Conservation (phyloP, 768 basidiomycete genomes). For the Symmetrospora coprosmae region DNA sequence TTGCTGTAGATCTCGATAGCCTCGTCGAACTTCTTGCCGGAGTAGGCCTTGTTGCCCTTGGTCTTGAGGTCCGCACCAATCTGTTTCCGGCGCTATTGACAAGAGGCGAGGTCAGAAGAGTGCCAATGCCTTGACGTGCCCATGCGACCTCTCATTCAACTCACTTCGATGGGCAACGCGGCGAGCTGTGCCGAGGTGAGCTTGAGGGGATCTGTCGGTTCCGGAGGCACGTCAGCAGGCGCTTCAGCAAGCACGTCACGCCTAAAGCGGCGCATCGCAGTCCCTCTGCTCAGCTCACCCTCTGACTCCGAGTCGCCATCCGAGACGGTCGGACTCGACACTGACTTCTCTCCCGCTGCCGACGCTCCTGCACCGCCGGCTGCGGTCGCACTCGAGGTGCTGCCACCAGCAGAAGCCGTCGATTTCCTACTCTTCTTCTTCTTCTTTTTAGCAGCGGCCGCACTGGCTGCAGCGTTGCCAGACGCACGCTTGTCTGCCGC, state of each 20-base stretch:
- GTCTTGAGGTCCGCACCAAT: conserved; percentile 46
- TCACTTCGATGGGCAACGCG: conserved; percentile 11
- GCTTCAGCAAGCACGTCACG: too few relatives aligned
- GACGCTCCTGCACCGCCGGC: not conserved
- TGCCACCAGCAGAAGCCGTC: not conserved
- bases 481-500: too few relatives aligned
- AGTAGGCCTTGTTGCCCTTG: conserved; percentile 42
- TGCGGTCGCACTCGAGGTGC: not conserved
- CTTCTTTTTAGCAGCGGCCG: not conserved
- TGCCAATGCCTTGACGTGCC: too few relatives aligned
- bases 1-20: conserved; percentile 42
- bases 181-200: conserved; percentile 11
- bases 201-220: conserved; percentile 2
- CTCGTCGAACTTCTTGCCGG: conserved; percentile 38
- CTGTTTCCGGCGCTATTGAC: conserved; percentile 36
- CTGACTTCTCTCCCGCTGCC: conserved; percentile 6
- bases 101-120: too few relatives aligned
- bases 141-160: too few relatives aligned
- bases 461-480: too few relatives aligned
- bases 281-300: not conserved
- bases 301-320: not conserved
- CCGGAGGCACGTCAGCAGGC: too few relatives aligned
- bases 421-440: conserved; percentile 24
- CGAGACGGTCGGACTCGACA: not conserved
- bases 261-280: too few relatives aligned